Evolutionary conservation across 2,329 filamentous ascomycete genomes (phyloP), one percentile per base, ranked within the genome.

Genomic region (Septoria linicola): DNA sequence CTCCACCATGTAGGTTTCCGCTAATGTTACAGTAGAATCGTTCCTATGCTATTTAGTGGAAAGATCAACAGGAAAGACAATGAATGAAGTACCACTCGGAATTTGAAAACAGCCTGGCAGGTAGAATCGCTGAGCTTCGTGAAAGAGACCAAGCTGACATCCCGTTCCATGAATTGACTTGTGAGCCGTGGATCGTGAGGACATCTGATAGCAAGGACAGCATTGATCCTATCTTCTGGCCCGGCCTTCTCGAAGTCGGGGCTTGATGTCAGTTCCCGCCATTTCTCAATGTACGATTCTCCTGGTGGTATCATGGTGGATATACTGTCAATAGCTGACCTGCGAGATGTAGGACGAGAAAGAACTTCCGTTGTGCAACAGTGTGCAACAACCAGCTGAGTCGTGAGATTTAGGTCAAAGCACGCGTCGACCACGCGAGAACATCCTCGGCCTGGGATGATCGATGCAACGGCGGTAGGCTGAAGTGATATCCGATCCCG

Each of bases 1-100:
- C 77, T 5, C 78, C 78, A 16, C 79, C 79, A 59, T 81, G 79
- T 55, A 81, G 70, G 25, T 74, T 76, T 1, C 71, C 71, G 25
- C 70, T 68, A 37, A 70, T 61, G 62, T 80, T 81, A 54, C 72
- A 71, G 45, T 79, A 73, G 40, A 66, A 63, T 8, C 62, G 59
- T 8, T 73, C 69, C 23, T 27, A 27, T 10, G 10, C 23, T 27
- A 10, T 27, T 27, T 27, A 27, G 23, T 27, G 5, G 23, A 27
- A 10, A 27, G 23, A 5, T 27, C 5, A 27, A 27, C 5, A 27
- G 10, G 23, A 10, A 27, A 5, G 23, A 10, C 23, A 10, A 27
- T 27, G 23, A 10, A 27, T 10, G 23, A n/a, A n/a, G 23, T 27
- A 27, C 23, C 13, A 79, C 73, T 3, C 59, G 66, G 53, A 80